Evolutionary conservation across 768 basidiomycete genomes (phyloP).

Genomic region (Coprinellus micaceus): DNA sequence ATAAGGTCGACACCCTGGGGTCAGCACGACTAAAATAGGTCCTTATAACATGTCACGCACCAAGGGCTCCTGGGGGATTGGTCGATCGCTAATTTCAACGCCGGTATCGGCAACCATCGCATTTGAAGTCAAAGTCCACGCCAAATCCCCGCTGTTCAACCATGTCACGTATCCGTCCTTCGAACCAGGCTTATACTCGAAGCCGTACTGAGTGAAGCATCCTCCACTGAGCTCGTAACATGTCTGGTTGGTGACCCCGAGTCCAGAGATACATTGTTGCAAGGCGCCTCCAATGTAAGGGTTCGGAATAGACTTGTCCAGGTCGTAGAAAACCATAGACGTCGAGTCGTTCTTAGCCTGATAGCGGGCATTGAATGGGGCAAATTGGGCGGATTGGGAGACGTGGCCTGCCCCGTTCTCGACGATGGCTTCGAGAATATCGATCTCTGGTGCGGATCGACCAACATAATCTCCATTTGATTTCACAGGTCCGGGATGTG

Average conservation of each 20-base stretch:
- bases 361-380: slow-evolving; percentile 25
- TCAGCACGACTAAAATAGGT: neutral
- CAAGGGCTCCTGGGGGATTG: slow-evolving; percentile 67
- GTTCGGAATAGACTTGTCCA: slow-evolving; percentile 44
- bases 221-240: slow-evolving; percentile 52
- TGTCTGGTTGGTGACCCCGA: slow-evolving; percentile 55
- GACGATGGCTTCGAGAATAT: slow-evolving; percentile 56
- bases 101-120: slow-evolving; percentile 48
- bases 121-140: slow-evolving; percentile 54
- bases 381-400: slow-evolving; percentile 48
- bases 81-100: slow-evolving; percentile 50
- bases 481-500: slow-evolving; percentile 36
- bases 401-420: slow-evolving; percentile 33
- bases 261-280: slow-evolving; percentile 68
- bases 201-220: slow-evolving; percentile 37
- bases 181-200: slow-evolving; percentile 40
- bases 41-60: slow-evolving; percentile 25
- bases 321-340: slow-evolving; percentile 45
- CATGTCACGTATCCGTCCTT: slow-evolving; percentile 63
- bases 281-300: slow-evolving; percentile 48
- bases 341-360: slow-evolving; percentile 51
- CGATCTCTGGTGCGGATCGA: slow-evolving; percentile 62
- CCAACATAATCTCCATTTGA: slow-evolving; percentile 54
- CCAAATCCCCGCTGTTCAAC: slow-evolving; percentile 51
- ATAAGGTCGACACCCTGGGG: neutral